These are phyloP conservation scores for Meyerozyma athensensis DNA, from an alignment of 1,139 yeast species.

Conservation along the genomic window DNA sequence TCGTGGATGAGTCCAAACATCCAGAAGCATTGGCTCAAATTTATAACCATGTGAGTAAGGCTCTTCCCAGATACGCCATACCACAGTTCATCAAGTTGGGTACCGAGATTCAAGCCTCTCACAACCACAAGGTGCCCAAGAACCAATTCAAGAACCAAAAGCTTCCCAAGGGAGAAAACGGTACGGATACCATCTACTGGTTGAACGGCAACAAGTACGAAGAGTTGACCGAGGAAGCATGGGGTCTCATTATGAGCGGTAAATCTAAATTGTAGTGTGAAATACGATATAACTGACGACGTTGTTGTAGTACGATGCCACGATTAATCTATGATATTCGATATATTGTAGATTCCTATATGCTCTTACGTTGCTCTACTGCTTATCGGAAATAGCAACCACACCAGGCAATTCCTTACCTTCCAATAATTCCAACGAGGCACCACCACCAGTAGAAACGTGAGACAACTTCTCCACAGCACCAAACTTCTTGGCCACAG, in stretches of 20 bases:
- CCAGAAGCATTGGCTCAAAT: constrained; percentile 30
- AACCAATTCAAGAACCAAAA: constrained; percentile 69
- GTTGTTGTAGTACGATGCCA: no score
- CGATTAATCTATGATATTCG: no score
- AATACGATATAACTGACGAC: no score
- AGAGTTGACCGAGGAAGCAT: constrained; percentile 52
- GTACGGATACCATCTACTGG: constrained; percentile 66
- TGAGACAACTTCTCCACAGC: constrained; percentile 92
- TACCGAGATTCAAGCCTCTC: constrained; percentile 58
- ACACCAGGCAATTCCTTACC: constrained; percentile 99
- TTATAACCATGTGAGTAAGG: constrained; percentile 30
- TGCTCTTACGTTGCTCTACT: no score
- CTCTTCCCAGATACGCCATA: constrained; percentile 81
- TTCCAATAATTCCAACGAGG: constrained; percentile 93
- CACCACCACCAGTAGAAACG: constrained; percentile 99
- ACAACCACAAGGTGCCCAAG: constrained; percentile 85
- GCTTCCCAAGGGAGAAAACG: constrained; percentile 66
- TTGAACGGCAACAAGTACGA: constrained; percentile 52
- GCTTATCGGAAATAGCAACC: constrained; percentile 74
- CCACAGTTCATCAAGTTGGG: constrained; percentile 80
- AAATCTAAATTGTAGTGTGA: constrained; percentile 31
- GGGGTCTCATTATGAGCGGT: constrained; percentile 49
- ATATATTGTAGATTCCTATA: no score
- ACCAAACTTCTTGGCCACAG: constrained; percentile 96
- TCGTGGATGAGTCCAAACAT: constrained; percentile 18